Conservation (phyloP, 1,284 basidiomycete genomes). For the Naganishia sp. region DNA sequence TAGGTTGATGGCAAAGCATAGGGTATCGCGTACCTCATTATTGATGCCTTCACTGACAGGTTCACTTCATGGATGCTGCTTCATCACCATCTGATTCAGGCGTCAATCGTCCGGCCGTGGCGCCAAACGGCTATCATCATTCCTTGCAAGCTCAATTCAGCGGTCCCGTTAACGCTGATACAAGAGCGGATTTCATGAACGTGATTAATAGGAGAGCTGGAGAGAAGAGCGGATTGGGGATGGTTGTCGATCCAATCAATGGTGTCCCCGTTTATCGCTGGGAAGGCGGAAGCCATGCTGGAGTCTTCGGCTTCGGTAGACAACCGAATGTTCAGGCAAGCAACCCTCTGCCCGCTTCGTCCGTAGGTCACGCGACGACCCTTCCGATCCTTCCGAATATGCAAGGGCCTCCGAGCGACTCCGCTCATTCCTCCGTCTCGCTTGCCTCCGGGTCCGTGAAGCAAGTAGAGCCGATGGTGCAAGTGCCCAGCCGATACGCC, state of each 20-base stretch:
- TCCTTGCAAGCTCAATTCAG: conserved; percentile 10
- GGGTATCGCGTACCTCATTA: no score
- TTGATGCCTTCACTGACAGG: background rate
- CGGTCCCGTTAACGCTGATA: background rate
- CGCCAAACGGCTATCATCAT: conserved; percentile 4
- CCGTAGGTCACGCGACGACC: background rate
- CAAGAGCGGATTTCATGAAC: background rate
- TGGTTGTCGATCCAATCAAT: conserved; percentile 4
- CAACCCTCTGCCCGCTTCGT: background rate
- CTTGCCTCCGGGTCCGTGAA: background rate
- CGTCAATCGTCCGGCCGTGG: background rate
- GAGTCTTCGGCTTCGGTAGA: background rate
- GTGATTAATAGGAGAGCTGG: conserved; percentile 4
- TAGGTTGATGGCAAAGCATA: background rate
- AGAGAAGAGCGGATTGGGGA: background rate
- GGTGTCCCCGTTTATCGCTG: conserved; percentile 5
- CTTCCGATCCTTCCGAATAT: background rate
- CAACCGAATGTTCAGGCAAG: background rate
- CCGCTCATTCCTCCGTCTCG: background rate
- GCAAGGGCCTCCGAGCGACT: background rate
- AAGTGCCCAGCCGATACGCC: background rate
- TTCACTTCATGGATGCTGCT: background rate
- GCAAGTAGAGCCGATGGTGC: no score
- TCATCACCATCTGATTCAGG: background rate
- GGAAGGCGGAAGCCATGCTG: background rate